These are phyloP conservation scores for Phaeosphaeriaceae sp. DNA, from an alignment of 2,329 filamentous ascomycete genomes.

Conservation along the genomic window DNA sequence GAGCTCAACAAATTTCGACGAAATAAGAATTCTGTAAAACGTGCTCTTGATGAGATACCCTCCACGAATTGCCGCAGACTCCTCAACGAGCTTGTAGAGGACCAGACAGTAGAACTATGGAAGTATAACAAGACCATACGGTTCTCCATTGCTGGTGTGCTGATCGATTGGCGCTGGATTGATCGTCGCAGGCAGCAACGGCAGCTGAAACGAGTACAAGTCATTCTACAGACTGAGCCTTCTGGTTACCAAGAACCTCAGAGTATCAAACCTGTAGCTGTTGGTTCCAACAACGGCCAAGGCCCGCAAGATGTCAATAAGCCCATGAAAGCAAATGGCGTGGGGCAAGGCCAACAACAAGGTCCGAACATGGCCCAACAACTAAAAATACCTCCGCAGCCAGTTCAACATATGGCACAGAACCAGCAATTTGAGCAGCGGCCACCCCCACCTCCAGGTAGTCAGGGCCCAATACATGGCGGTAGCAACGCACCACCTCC, in stretches of 20 bases:
- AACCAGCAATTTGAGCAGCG: conserved; percentile 11
- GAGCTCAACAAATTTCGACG: conserved; percentile 31
- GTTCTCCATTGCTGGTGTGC: conserved; percentile 37
- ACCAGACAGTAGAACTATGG: conserved; percentile 32
- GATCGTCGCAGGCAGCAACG: conserved; percentile 15
- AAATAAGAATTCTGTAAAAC: conserved; percentile 25
- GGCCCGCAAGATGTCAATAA: conserved; percentile 10
- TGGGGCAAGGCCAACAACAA: conserved; percentile 1
- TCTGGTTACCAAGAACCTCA: conserved; percentile 20
- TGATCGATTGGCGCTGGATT: conserved; percentile 29
- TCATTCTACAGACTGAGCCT: conserved; percentile 39
- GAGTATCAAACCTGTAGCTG: conserved; percentile 1
- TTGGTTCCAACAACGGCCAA: not conserved
- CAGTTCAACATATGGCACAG: conserved; percentile 6
- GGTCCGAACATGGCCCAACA: conserved; percentile 2
- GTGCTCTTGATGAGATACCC: conserved; percentile 28
- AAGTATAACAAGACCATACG: conserved; percentile 28
- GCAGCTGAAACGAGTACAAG: conserved; percentile 27
- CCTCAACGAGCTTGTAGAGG: conserved; percentile 35
- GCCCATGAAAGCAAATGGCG: conserved; percentile 9
- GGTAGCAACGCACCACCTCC: conserved; percentile 10
- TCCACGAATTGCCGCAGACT: conserved; percentile 32
- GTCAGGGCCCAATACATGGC: conserved; percentile 4
- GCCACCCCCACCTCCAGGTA: conserved; percentile 3
- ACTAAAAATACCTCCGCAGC: conserved; percentile 2